These are phyloP conservation scores for Amaranthus hypochondriacus DNA, from an alignment of 148 eudicot genomes.

Conservation along the genomic window DNA sequence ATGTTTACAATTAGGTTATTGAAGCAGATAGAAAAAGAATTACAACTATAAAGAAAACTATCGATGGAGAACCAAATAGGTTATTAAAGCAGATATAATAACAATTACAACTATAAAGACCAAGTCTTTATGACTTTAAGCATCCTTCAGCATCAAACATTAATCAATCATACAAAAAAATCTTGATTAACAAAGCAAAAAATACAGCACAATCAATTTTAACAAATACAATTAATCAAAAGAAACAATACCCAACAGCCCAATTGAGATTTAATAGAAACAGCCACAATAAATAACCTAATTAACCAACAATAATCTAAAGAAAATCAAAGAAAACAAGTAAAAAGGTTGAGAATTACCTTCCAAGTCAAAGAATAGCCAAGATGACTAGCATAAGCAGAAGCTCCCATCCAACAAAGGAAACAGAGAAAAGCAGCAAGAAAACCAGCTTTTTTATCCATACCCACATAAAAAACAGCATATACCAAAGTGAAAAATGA, in stretches of 20 bases:
- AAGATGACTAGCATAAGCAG: constrained; percentile 29
- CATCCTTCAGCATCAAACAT: not conserved
- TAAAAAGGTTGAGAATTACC: constrained; percentile 26
- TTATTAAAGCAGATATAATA: too few species aligned
- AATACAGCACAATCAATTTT: too few species aligned
- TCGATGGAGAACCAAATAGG: too few species aligned
- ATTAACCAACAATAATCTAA: not conserved
- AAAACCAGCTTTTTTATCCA: constrained; percentile 62
- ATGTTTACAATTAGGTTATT: too few species aligned
- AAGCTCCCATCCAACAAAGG: constrained; percentile 49
- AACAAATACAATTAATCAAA: not conserved
- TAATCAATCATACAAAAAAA: not conserved
- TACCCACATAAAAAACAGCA: constrained; percentile 37
- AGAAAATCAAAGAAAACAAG: not conserved
- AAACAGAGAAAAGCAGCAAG: constrained; percentile 54
- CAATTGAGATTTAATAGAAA: not conserved
- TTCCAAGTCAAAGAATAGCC: constrained; percentile 65
- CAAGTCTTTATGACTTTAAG: too few species aligned
- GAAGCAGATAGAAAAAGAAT: too few species aligned
- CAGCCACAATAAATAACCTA: not conserved
- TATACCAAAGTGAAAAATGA: constrained; percentile 32
- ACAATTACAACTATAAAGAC: too few species aligned
- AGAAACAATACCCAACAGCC: not conserved
- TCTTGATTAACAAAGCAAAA: not conserved
- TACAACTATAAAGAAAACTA: too few species aligned